phyloP scores from a whole-genome alignment of 1,139 yeast genomes.

The Kodamaea ohmeri region DNA sequence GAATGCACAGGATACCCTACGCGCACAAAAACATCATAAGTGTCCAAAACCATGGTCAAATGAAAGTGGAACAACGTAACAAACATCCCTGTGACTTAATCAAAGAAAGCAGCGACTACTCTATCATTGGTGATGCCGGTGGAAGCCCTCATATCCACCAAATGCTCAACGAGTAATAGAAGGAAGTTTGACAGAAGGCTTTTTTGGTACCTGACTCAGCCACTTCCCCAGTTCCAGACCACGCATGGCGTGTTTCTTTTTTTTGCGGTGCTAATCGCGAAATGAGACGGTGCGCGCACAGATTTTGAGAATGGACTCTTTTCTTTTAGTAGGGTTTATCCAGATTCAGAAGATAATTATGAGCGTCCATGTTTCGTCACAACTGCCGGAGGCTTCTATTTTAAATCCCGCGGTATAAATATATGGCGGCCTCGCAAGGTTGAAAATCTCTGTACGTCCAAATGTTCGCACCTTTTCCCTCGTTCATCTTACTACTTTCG shows the following conservation, averaged over 20 bases:
- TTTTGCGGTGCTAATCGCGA: background rate
- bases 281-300: background rate
- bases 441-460: background rate
- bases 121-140: too few species aligned
- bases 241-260: constrained; percentile 2
- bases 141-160: too few species aligned
- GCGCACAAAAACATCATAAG: constrained; percentile 2
- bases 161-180: too few species aligned
- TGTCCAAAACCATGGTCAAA: constrained; percentile 6
- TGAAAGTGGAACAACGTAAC: constrained; percentile 1
- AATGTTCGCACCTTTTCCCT: constrained; percentile 9
- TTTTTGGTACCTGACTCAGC: background rate
- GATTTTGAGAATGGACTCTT: background rate
- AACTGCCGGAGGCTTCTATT: constrained; percentile 4
- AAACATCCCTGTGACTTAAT: background rate
- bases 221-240: constrained; percentile 2
- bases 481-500: constrained; percentile 9
- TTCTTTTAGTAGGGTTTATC: constrained; percentile 1
- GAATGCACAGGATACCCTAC: background rate
- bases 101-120: background rate
- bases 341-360: constrained; percentile 1
- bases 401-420: constrained; percentile 6
- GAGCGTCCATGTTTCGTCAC: background rate
- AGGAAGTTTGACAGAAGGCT: too few species aligned
- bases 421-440: constrained; percentile 1